Evolutionary conservation across 2,329 filamentous ascomycete genomes (phyloP).

Genomic region (Sporothrix pallida): DNA sequence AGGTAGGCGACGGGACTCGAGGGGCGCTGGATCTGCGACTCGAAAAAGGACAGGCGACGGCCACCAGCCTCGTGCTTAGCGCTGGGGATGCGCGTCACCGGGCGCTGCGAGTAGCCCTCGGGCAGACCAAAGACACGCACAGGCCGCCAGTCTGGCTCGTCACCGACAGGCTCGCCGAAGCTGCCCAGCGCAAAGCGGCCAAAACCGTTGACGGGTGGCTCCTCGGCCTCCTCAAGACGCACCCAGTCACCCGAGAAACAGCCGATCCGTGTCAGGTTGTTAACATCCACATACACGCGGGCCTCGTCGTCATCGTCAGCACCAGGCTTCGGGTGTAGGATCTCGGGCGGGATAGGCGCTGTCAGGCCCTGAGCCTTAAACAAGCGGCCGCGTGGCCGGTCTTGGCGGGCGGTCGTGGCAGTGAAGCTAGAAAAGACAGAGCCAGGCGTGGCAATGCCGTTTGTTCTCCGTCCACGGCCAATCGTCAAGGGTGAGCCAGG

Average conservation of each 20-base stretch:
- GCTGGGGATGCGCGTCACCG: slow-evolving; percentile 65
- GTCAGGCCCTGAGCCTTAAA: slow-evolving; percentile 85
- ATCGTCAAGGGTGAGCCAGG: slow-evolving; percentile 80
- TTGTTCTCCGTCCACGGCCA: slow-evolving; percentile 67
- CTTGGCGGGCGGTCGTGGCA: slow-evolving; percentile 77
- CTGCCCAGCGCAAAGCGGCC: slow-evolving; percentile 71
- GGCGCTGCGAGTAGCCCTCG: slow-evolving; percentile 69
- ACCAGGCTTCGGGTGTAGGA: slow-evolving; percentile 82
- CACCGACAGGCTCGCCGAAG: slow-evolving; percentile 64
- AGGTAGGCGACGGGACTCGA: slow-evolving; percentile 70
- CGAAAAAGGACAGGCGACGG: slow-evolving; percentile 66
- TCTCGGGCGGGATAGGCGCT: slow-evolving; percentile 71
- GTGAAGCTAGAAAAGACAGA: slow-evolving; percentile 91
- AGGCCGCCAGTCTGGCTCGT: slow-evolving; percentile 74
- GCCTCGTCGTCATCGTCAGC: slow-evolving; percentile 84
- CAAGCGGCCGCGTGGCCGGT: slow-evolving; percentile 73
- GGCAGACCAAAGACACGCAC: slow-evolving; percentile 89
- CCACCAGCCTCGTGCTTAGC: slow-evolving; percentile 56
- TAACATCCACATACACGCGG: slow-evolving; percentile 88
- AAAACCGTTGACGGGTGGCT: slow-evolving; percentile 71
- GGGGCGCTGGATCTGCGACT: slow-evolving; percentile 69
- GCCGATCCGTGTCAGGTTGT: slow-evolving; percentile 82
- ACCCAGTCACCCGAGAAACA: slow-evolving; percentile 99
- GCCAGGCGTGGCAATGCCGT: slow-evolving; percentile 79
- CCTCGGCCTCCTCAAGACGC: slow-evolving; percentile 76